A percentile compares a stretch with the other conserved stretches of the same genome.
Conservation (phyloP, 2,329 filamentous ascomycete species). For the Fonsecaea erecta region DNA sequence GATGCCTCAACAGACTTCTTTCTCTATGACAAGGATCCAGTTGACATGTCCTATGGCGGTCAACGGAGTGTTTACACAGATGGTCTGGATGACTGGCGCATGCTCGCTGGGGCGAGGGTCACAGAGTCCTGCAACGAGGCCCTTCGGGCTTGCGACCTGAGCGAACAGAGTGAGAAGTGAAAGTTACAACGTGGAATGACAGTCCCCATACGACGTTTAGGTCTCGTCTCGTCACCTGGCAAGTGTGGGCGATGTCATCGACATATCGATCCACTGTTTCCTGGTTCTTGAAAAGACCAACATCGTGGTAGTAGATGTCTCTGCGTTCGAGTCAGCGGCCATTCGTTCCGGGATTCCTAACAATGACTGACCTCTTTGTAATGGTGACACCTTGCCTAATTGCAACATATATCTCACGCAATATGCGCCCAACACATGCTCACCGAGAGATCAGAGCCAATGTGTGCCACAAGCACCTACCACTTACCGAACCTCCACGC, state of each 20-base stretch:
- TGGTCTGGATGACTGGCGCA: constrained; percentile 21
- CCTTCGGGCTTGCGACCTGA: constrained; percentile 52
- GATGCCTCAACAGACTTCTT: constrained; percentile 57
- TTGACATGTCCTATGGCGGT: constrained; percentile 46
- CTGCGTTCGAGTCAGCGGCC: constrained; percentile 43
- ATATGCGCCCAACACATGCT: constrained; percentile 47
- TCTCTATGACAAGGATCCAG: constrained; percentile 68
- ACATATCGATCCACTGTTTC: constrained; percentile 61
- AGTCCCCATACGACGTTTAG: constrained; percentile 60
- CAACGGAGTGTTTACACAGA: constrained; percentile 8
- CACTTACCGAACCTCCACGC: constrained; percentile 62
- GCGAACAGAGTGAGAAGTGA: constrained; percentile 1
- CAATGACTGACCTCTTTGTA: constrained; percentile 59
- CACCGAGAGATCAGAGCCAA: constrained; percentile 5
- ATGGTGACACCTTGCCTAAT: constrained; percentile 54
- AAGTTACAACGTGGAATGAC: not conserved
- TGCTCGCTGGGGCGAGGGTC: not conserved
- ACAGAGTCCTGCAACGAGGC: constrained; percentile 46
- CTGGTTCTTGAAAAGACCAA: constrained; percentile 63
- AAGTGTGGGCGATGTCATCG: constrained; percentile 65
- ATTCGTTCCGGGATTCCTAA: not conserved
- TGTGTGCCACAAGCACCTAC: not conserved
- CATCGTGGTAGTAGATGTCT: constrained; percentile 68
- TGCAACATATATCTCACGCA: constrained; percentile 60
- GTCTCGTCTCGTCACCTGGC: constrained; percentile 58